phyloP scores from a whole-genome alignment of 139 green algal genomes.

The Zygnema cylindricum region DNA sequence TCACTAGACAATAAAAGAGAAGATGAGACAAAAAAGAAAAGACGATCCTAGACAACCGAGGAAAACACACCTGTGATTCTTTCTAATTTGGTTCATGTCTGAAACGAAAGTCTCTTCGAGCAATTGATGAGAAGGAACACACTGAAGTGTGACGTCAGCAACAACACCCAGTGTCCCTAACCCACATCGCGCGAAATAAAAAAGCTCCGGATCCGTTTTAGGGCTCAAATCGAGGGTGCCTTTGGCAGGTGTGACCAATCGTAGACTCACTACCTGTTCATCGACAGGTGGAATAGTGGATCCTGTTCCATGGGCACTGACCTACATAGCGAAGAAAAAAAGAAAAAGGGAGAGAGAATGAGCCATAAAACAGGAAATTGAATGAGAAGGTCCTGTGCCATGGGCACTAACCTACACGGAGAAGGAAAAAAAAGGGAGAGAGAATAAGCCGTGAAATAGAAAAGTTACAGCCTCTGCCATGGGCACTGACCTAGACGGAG shows the following conservation, averaged over 20 bases:
- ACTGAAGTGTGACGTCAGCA: constrained; percentile 86
- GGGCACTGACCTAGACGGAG: no score
- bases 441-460: no score
- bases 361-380: no score
- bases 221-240: constrained; percentile 74
- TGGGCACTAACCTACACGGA: no score
- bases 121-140: constrained; percentile 76
- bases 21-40: not conserved
- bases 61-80: constrained; percentile 71
- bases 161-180: constrained; percentile 89
- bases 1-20: not conserved
- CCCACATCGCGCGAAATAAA: constrained; percentile 69
- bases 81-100: constrained; percentile 70
- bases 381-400: no score
- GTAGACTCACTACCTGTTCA: constrained; percentile 85
- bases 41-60: not conserved
- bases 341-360: no score
- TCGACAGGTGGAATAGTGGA: constrained; percentile 90
- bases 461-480: no score
- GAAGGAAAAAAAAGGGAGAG: no score
- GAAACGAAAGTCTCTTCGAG: constrained; percentile 85
- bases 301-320: constrained; percentile 92
- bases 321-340: no score
- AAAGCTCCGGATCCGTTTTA: constrained; percentile 76
- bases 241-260: constrained; percentile 85